phyloP scores from a whole-genome alignment of 208 protist genomes.

The Trypanosoma rangeli region DNA sequence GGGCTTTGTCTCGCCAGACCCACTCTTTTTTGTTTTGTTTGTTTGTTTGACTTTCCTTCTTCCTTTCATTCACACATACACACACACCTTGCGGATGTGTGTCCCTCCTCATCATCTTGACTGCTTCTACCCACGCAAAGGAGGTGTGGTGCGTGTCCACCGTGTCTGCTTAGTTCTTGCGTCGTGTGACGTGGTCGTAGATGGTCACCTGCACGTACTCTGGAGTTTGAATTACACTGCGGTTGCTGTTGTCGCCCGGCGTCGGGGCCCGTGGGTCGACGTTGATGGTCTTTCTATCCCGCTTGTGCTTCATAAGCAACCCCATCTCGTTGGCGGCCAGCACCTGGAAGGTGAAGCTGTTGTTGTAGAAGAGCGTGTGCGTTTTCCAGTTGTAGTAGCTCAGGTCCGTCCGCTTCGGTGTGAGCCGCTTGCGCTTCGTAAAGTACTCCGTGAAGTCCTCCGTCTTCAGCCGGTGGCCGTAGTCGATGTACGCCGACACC shows the following conservation, averaged over 20 bases:
- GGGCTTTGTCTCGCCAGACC: too few species aligned
- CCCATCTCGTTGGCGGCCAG: conserved; percentile 95
- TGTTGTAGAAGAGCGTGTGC: conserved; percentile 94
- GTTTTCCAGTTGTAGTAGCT: conserved; percentile 99
- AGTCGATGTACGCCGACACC: conserved; percentile 98
- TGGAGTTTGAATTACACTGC: conserved; percentile 90
- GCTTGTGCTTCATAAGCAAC: conserved; percentile 98
- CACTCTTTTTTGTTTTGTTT: too few species aligned
- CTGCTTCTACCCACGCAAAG: too few species aligned
- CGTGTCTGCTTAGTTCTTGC: conserved; percentile 73
- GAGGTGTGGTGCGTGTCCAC: neutral
- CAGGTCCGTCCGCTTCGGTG: conserved; percentile 96
- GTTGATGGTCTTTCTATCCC: conserved; percentile 97
- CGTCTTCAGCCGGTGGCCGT: conserved; percentile 92
- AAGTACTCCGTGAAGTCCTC: conserved; percentile 97
- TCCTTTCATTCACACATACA: too few species aligned
- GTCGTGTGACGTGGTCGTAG: conserved; percentile 90
- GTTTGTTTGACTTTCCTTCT: too few species aligned
- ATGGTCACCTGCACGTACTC: conserved; percentile 96
- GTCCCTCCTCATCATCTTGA: too few species aligned
- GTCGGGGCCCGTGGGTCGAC: conserved; percentile 93
- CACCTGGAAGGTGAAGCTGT: conserved; percentile 96
- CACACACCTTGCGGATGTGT: too few species aligned
- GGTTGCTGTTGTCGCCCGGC: conserved; percentile 93
- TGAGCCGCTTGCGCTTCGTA: conserved; percentile 77